Evolutionary conservation across 2,329 filamentous ascomycete genomes (phyloP).

Genomic region (Trichoderma aggressivum): DNA sequence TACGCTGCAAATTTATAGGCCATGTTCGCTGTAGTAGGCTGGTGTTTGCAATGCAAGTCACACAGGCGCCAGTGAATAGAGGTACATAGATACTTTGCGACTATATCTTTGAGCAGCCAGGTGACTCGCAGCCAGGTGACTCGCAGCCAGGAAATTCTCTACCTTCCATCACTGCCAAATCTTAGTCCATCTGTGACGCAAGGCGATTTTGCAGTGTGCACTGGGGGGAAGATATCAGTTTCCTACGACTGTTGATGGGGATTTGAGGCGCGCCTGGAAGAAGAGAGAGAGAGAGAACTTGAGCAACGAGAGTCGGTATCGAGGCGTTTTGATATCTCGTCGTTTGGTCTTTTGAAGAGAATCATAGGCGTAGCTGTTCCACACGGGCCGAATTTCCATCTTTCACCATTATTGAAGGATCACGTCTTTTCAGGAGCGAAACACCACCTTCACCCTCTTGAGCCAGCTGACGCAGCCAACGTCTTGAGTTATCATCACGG

Average conservation of each 20-base stretch:
- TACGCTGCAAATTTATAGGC: background rate
- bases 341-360: background rate
- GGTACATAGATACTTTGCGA: slow-evolving; percentile 14
- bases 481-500: background rate
- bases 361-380: background rate
- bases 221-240: background rate
- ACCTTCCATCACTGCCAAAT: slow-evolving; percentile 17
- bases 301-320: background rate
- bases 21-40: background rate
- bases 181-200: background rate
- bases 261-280: background rate
- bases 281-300: background rate
- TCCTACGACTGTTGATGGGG: background rate
- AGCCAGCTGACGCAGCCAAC: background rate
- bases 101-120: slow-evolving; percentile 23
- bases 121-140: slow-evolving; percentile 20
- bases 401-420: background rate
- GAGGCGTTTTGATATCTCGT: background rate
- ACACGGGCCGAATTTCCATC: background rate
- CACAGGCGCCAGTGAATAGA: background rate
- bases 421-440: background rate
- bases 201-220: background rate
- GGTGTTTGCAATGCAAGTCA: background rate
- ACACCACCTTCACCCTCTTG: background rate
- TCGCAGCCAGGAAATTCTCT: slow-evolving; percentile 11